A percentile compares a stretch with the other conserved stretches of the same genome.
Conservation (phyloP, 75 land plant species). For the Chamaecyparis obtusa region DNA sequence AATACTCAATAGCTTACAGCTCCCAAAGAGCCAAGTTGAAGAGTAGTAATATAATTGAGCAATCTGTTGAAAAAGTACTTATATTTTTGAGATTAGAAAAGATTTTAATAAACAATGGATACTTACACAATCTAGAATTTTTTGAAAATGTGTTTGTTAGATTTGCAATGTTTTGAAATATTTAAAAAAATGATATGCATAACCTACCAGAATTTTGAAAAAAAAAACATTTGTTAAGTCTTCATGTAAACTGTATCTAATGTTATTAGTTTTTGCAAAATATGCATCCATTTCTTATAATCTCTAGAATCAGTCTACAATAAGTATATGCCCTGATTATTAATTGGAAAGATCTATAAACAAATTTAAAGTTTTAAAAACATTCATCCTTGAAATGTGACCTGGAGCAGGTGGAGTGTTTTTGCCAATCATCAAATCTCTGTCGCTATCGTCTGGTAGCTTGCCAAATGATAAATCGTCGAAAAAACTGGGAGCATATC, state of each 20-base stretch:
- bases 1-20: too few species aligned
- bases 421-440: conserved; percentile 90
- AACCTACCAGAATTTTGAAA: neutral
- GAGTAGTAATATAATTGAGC: too few species aligned
- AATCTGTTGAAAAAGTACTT: too few species aligned
- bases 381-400: neutral
- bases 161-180: neutral
- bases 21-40: too few species aligned
- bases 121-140: neutral
- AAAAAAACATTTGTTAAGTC: too few species aligned
- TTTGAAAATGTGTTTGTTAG: neutral
- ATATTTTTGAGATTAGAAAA: neutral
- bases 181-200: neutral
- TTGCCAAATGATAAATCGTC: conserved; percentile 63
- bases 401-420: conserved; percentile 76
- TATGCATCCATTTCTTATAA: neutral
- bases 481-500: conserved; percentile 75
- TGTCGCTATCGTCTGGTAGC: conserved; percentile 80
- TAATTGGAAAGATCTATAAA: neutral
- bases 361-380: neutral
- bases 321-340: neutral
- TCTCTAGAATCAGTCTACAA: neutral
- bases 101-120: neutral
- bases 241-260: neutral
- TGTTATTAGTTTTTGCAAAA: neutral